Base-by-base conservation (phyloP, 2,329 filamentous ascomycete species). In the Trematosphaeria pertusa region DNA sequence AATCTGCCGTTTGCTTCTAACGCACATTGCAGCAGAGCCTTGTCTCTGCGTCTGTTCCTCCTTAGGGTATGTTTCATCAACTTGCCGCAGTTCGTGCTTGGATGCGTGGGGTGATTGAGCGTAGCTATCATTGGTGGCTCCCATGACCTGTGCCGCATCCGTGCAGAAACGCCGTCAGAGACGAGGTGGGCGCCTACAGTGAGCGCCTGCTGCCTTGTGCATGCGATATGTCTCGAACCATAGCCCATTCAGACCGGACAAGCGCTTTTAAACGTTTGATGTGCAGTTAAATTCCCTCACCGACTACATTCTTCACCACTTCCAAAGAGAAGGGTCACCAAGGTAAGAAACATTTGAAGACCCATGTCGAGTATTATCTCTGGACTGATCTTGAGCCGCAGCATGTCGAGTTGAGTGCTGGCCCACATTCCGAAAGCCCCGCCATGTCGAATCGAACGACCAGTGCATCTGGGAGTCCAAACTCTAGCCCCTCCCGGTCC, bases 141-240 rank as follows among this genome's bases (percentile, higher is more conserved):
- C 35, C 20, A 12, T n/a, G 3, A 30, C 11, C 45, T 48, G 46
- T 40, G 46, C 46, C 46, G 40, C 46, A 38, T 32, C 24, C 39
- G 19, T 39, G 46, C 46, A 48, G 46, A 21, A 46, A 26, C 33
- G 36, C 40, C n/a, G 20, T 7, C 11, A 31, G 32, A 38, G 19
- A 32, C 32, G 35, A 34, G 18, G 33, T 4, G 35, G 46, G 39
- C 46, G 46, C 33, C 26, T 43, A 48, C 31, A 15, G 17, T n/a
- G n/a, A n/a, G 31, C 32, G 32, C 37, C 33, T 42, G 20, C 40
- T 43, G 33, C 40, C 40, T 43, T 5, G n/a, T 26, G 19, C 12
- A 14, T 7, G 32, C 17, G 19, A 7, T 37, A 18, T 18, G 14
- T 43, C 31, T 30, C 40, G 31, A 20, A 20, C 15, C 20, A 28